phyloP scores from a whole-genome alignment of 2,329 filamentous ascomycete species.

The Arthrobotrys megalospora region DNA sequence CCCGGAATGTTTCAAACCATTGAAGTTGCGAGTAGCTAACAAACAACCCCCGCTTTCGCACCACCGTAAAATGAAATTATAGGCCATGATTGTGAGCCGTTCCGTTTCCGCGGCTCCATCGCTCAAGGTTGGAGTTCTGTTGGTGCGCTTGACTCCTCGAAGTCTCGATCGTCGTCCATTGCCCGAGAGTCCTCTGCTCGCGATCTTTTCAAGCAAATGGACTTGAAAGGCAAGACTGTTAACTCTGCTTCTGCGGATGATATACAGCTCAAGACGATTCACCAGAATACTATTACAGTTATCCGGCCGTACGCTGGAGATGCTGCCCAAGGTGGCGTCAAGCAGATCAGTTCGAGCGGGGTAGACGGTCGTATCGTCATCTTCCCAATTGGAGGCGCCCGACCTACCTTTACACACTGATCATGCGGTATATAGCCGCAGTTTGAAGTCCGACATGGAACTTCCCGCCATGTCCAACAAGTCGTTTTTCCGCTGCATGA shows the following conservation, averaged over 20 bases:
- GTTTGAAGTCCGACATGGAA: constrained; percentile 10
- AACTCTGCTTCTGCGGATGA: constrained; percentile 78
- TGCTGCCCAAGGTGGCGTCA: constrained; percentile 75
- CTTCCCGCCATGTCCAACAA: constrained; percentile 26
- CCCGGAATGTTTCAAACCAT: constrained; percentile 48
- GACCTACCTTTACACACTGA: constrained; percentile 52
- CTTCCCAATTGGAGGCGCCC: constrained; percentile 67
- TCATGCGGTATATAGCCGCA: constrained; percentile 16
- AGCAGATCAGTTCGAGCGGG: constrained; percentile 86
- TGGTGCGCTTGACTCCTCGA: constrained; percentile 79
- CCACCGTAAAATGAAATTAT: constrained; percentile 31
- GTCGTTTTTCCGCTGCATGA: constrained; percentile 40
- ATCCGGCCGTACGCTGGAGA: constrained; percentile 79
- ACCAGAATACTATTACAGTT: constrained; percentile 92
- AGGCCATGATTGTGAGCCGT: constrained; percentile 81
- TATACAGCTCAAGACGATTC: constrained; percentile 92
- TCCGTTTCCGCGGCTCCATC: constrained; percentile 85
- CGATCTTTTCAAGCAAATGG: constrained; percentile 99
- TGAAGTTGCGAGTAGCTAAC: constrained; percentile 47
- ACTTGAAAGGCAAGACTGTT: constrained; percentile 86
- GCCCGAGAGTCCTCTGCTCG: constrained; percentile 80
- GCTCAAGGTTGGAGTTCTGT: constrained; percentile 83
- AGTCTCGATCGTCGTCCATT: constrained; percentile 59
- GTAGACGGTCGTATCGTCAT: constrained; percentile 87
- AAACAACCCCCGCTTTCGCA: constrained; percentile 32